A percentile compares a stretch with the other conserved stretches of the same genome.
phyloP scores from a whole-genome alignment of 768 basidiomycete genomes.

The Russula griseocarnosa region DNA sequence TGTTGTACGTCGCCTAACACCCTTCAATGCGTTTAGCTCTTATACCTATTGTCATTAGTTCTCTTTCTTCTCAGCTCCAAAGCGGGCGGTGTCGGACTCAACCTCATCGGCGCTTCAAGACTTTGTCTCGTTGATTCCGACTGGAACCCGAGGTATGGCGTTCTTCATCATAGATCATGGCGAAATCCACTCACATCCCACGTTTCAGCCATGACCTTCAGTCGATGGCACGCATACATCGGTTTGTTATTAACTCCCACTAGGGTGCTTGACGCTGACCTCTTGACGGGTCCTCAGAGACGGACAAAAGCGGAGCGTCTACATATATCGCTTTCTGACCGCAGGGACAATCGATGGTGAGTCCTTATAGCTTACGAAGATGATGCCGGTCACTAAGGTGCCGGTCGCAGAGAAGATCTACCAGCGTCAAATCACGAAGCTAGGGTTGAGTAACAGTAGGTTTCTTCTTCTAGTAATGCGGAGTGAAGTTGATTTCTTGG shows the following conservation, averaged over 20 bases:
- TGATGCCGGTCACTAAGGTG: constrained; percentile 5
- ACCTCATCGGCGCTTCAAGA: constrained; percentile 86
- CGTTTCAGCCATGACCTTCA: constrained; percentile 79
- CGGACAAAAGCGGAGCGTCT: constrained; percentile 89
- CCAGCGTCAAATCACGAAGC: constrained; percentile 91
- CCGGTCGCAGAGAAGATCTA: constrained; percentile 72
- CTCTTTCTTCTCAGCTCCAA: constrained; percentile 92
- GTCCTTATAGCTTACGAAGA: not conserved
- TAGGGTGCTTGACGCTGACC: constrained; percentile 16
- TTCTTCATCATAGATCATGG: not conserved
- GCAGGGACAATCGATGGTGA: constrained; percentile 86
- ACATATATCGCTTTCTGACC: constrained; percentile 83
- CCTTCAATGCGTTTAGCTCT: not conserved
- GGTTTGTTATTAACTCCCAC: constrained; percentile 43
- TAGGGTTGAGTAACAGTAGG: constrained; percentile 83
- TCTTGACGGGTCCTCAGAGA: constrained; percentile 50
- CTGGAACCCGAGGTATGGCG: constrained; percentile 81
- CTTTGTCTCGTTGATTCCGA: constrained; percentile 85
- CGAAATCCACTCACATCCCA: not conserved
- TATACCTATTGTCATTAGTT: constrained; percentile 44
- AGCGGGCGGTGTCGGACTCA: constrained; percentile 92
- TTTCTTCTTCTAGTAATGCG: constrained; percentile 30
- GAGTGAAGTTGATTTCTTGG: constrained; percentile 8
- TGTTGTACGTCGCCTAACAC: constrained; percentile 53
- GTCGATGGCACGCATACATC: constrained; percentile 95